phyloP scores from a whole-genome alignment of 2,329 filamentous ascomycete species.

The Teratosphaeria destructans region DNA sequence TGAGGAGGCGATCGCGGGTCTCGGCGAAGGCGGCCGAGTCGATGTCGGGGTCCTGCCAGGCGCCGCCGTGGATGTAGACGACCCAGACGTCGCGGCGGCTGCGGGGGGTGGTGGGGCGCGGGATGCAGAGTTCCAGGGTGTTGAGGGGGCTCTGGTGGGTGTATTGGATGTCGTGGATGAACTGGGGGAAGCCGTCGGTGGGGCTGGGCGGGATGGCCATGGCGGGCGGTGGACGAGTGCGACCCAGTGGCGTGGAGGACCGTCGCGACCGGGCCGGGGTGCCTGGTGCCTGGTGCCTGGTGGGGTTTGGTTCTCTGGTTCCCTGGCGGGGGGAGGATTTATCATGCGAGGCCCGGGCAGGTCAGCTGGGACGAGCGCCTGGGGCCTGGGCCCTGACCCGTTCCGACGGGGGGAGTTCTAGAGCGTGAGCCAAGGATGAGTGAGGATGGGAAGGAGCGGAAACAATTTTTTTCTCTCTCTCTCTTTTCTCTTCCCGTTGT shows the following conservation, averaged over 20 bases:
- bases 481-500: background rate
- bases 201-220: conserved; percentile 4
- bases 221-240: background rate
- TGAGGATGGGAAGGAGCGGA: background rate
- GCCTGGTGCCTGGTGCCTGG: no score
- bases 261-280: no score
- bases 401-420: background rate
- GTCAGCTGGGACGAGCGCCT: no score
- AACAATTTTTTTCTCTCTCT: background rate
- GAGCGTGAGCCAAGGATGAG: background rate
- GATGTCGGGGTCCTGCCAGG: conserved; percentile 39
- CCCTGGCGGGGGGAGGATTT: no score
- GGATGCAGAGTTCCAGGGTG: conserved; percentile 34
- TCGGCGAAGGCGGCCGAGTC: conserved; percentile 25
- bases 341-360: no score
- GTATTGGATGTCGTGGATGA: conserved; percentile 20
- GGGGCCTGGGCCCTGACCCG: no score
- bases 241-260: no score
- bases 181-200: conserved; percentile 15
- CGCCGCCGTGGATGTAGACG: conserved; percentile 41
- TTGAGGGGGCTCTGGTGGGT: conserved; percentile 26
- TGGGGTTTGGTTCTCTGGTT: no score
- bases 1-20: conserved; percentile 28
- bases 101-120: conserved; percentile 19
- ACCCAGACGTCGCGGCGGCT: conserved; percentile 17